Base-by-base conservation (phyloP, 1,284 basidiomycete species). In the Sporisorium scitamineum region DNA sequence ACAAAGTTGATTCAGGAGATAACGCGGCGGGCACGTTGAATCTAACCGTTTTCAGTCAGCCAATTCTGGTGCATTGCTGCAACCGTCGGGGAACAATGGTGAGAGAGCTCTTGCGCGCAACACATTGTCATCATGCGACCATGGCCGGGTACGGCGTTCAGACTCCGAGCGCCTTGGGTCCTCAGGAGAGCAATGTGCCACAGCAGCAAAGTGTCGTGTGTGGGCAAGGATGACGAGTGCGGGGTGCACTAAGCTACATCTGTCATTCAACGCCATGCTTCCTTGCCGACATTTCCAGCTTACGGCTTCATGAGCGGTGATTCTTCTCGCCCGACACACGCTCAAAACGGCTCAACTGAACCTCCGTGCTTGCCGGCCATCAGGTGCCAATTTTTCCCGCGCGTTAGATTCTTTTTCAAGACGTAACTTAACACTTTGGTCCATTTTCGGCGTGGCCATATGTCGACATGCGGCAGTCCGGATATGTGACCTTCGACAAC, bases 261-360 rank as follows among this genome's bases (percentile, higher is more conserved):
- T 66, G 69, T 71, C 69, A 61, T 54, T 26, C 41, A 62, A 51
- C 56, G 66, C 60, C 48, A 61, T 26, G 16, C 20, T 10, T 2
- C 44, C 14, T 66, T 71, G 69, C 69, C 69, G 69, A 27, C 60
- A 71, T 71, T 71, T 71, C 69, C 69, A 55, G 37, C 22, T 32
- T 22, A 34, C 20, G 16, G 26, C 44, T 24, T 61, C n/a, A 13
- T 6, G 4, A 16, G 9, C 6, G 5, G 7, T 10, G 1, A 22
- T 2, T n/a, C 44, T 27, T 71, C 62, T 71, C 69, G 69, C 59
- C 63, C 69, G 69, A 62, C 47, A 54, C 54, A 45, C 31, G 26
- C 24, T 22, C 14, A 13, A 2, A 5, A 20, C 26, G 39, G 39
- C 18, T 45, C 10, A 11, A 5, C 10, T 11, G 16, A 18, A n/a